Conservation (phyloP, 2,329 filamentous ascomycete genomes). For the Penicillium verrucosum region DNA sequence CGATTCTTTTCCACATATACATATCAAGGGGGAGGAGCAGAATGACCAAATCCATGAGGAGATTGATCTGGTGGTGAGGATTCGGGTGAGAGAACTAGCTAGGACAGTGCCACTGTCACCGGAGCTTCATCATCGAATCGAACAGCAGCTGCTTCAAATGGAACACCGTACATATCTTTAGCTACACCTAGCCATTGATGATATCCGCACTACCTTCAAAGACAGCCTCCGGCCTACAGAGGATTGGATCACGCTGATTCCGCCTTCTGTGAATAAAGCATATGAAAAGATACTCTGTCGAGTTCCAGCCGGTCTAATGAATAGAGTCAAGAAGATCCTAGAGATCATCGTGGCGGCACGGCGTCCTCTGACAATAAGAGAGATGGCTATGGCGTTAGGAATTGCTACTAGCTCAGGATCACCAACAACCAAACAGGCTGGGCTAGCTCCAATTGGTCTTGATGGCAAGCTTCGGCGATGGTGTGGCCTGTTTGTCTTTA, state of each 20-base stretch:
- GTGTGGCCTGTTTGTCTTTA: background rate
- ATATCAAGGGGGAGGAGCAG: slow-evolving; percentile 10
- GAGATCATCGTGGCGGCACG: slow-evolving; percentile 15
- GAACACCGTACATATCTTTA: slow-evolving; percentile 22
- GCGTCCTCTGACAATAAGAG: slow-evolving; percentile 12
- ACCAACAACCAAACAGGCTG: no score
- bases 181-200: slow-evolving; percentile 18
- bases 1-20: no score
- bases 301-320: background rate
- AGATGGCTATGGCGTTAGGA: slow-evolving; percentile 15
- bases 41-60: slow-evolving; percentile 14
- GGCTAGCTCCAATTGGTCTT: no score
- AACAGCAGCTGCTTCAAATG: slow-evolving; percentile 17
- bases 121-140: background rate
- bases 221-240: slow-evolving; percentile 9
- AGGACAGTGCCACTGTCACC: background rate
- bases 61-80: slow-evolving; percentile 14
- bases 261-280: slow-evolving; percentile 11
- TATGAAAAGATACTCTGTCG: slow-evolving; percentile 18
- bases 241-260: slow-evolving; percentile 10
- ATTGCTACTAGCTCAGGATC: background rate
- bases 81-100: slow-evolving; percentile 10
- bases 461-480: no score
- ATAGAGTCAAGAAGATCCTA: slow-evolving; percentile 6
- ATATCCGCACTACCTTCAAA: slow-evolving; percentile 7